These are phyloP conservation scores for Rhododendron ferrugineum DNA, from an alignment of 148 eudicot species.

Conservation along the genomic window DNA sequence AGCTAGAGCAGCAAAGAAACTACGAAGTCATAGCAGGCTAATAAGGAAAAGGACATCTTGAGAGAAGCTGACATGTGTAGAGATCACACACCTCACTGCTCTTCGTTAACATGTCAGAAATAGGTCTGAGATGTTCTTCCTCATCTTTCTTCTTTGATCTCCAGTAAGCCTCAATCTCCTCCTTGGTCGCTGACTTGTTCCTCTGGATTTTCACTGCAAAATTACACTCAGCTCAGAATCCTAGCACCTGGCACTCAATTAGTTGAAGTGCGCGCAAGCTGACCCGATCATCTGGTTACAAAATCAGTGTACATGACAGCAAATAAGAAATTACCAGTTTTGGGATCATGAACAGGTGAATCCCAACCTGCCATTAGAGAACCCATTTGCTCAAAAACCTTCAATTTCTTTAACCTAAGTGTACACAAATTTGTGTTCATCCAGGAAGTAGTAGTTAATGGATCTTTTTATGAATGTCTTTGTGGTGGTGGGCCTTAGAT, in stretches of 20 bases:
- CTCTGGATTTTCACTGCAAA: slow-evolving; percentile 43
- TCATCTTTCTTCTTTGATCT: slow-evolving; percentile 45
- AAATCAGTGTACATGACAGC: too few relatives aligned
- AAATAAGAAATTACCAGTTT: background rate
- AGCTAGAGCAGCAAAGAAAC: background rate
- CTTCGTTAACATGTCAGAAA: slow-evolving; percentile 20
- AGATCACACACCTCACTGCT: slow-evolving; percentile 11
- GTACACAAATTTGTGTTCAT: background rate
- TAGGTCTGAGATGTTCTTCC: slow-evolving; percentile 40
- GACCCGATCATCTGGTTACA: too few relatives aligned
- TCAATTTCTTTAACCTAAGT: background rate
- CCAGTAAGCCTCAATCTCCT: slow-evolving; percentile 66
- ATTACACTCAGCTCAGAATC: background rate
- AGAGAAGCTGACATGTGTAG: background rate
- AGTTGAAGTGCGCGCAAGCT: too few relatives aligned
- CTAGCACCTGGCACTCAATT: background rate
- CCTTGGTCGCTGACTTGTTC: slow-evolving; percentile 62
- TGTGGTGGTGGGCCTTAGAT: background rate
- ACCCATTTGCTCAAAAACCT: slow-evolving; percentile 35
- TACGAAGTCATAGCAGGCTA: background rate
- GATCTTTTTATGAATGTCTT: background rate
- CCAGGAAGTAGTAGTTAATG: background rate
- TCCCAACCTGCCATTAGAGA: slow-evolving; percentile 65
- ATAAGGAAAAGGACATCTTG: background rate
- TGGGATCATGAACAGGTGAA: slow-evolving; percentile 41